phyloP scores from a whole-genome alignment of 768 basidiomycete species.

The Xerocomus brunneocitrinus region DNA sequence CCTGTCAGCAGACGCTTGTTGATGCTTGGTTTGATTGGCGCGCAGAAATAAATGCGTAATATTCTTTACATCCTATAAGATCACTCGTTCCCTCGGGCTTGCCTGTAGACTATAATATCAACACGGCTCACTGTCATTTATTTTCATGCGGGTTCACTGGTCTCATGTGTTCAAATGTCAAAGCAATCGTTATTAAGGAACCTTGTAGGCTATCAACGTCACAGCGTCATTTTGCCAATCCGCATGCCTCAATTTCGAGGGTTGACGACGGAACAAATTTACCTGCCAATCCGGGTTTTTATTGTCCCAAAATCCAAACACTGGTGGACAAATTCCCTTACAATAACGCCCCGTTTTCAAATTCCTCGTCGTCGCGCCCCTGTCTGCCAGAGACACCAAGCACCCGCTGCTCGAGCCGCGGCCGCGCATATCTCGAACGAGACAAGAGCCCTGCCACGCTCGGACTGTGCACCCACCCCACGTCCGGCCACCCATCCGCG shows the following conservation, averaged over 20 bases:
- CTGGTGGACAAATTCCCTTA: not conserved
- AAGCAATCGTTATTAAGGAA: too few species aligned
- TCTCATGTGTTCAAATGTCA: too few species aligned
- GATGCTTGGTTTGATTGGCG: slow-evolving; percentile 40
- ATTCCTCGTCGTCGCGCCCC: not conserved
- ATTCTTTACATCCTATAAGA: not conserved
- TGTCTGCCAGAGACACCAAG: not conserved
- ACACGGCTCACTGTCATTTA: slow-evolving; percentile 1
- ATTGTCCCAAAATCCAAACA: not conserved
- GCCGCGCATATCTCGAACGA: not conserved
- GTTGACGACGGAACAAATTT: not conserved
- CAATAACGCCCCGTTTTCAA: not conserved
- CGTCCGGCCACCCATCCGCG: not conserved
- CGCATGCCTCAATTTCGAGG: not conserved
- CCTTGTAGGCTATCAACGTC: too few species aligned
- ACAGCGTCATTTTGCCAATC: too few species aligned
- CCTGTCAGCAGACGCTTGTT: slow-evolving; percentile 47
- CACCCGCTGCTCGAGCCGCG: not conserved
- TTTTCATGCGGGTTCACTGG: not conserved
- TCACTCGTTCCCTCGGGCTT: slow-evolving; percentile 1
- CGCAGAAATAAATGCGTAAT: slow-evolving; percentile 15
- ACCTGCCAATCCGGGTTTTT: not conserved
- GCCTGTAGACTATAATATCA: not conserved
- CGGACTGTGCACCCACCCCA: slow-evolving; percentile 3
- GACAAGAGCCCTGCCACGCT: not conserved